Evolutionary conservation across 2,329 filamentous ascomycete species (phyloP).

Genomic region (Ceratocystis variospora): DNA sequence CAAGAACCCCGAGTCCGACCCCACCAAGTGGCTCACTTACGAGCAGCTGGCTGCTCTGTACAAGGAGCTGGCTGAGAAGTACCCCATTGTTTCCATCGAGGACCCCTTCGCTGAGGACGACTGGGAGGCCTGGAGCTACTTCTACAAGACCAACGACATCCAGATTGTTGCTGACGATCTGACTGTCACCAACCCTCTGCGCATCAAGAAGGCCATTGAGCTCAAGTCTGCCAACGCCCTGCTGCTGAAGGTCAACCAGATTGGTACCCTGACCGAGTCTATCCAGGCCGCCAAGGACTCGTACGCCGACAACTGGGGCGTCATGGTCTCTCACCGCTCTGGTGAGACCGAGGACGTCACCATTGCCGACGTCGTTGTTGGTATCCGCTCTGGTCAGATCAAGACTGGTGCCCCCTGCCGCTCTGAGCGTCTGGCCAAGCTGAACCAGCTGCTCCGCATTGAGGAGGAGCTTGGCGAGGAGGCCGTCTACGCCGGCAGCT

Average conservation of each 20-base stretch:
- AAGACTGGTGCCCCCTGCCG: constrained; percentile 95
- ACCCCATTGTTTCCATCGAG: constrained; percentile 97
- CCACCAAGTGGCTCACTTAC: constrained; percentile 95
- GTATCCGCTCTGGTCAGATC: constrained; percentile 94
- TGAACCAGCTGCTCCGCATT: constrained; percentile 99
- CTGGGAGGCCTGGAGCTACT: constrained; percentile 99
- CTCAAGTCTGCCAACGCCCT: constrained; percentile 98
- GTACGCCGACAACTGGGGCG: constrained; percentile 87
- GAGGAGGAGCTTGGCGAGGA: constrained; percentile 95
- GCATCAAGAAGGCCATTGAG: constrained; percentile 99
- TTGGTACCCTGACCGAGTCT: constrained; percentile 94
- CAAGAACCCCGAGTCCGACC: constrained; percentile 98
- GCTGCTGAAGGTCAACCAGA: constrained; percentile 99
- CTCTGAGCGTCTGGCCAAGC: constrained; percentile 96
- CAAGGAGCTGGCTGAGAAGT: constrained; percentile 76
- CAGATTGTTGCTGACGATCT: constrained; percentile 98
- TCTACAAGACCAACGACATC: constrained; percentile 97
- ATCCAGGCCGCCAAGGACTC: constrained; percentile 99
- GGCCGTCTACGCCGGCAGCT: constrained; percentile 79
- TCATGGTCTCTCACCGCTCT: constrained; percentile 99
- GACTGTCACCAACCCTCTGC: constrained; percentile 96
- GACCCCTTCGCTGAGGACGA: constrained; percentile 99
- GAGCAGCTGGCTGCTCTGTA: constrained; percentile 91
- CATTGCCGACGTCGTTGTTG: constrained; percentile 94
- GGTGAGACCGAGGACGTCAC: constrained; percentile 99